Percentiles rank a stretch among this genome's conserved stretches.
These are phyloP conservation scores for Cyberlindnera subsufficiens DNA, from an alignment of 805 yeast species.

Conservation along the genomic window DNA sequence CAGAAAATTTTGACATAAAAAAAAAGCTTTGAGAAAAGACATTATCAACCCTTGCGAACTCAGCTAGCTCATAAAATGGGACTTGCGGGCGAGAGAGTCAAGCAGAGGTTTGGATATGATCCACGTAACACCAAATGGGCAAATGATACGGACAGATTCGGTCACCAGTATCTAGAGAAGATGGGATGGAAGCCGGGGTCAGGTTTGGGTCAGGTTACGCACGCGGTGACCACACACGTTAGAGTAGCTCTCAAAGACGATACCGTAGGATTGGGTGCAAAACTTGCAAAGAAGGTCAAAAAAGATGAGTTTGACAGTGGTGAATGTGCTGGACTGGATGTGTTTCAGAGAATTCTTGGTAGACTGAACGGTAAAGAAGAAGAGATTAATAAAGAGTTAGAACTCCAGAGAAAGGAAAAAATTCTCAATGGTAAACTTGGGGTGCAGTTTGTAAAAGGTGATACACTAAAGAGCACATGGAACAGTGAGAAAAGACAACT, in stretches of 20 bases:
- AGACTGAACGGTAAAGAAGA: slow-evolving; percentile 83
- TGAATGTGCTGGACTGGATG: slow-evolving; percentile 88
- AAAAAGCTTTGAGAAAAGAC: neutral
- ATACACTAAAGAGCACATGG: slow-evolving; percentile 77
- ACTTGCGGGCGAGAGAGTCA: slow-evolving; percentile 71
- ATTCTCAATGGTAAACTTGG: slow-evolving; percentile 87
- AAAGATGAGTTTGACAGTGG: slow-evolving; percentile 71
- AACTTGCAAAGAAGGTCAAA: slow-evolving; percentile 48
- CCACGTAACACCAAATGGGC: slow-evolving; percentile 96
- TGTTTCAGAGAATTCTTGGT: slow-evolving; percentile 85
- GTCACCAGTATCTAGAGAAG: slow-evolving; percentile 75
- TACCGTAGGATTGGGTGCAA: slow-evolving; percentile 86
- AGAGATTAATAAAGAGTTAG: slow-evolving; percentile 56
- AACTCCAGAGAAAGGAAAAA: slow-evolving; percentile 58
- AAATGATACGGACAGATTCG: slow-evolving; percentile 75
- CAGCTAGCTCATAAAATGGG: slow-evolving; percentile 45
- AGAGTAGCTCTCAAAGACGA: slow-evolving; percentile 81
- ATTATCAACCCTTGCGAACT: neutral
- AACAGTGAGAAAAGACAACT: slow-evolving; percentile 48
- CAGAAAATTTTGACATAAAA: slow-evolving; percentile 3
- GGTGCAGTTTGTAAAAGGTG: slow-evolving; percentile 81
- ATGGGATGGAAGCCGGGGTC: slow-evolving; percentile 92
- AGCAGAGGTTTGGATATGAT: slow-evolving; percentile 84
- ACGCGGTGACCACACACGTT: slow-evolving; percentile 74
- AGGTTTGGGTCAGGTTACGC: slow-evolving; percentile 71